Evolutionary conservation across 345 rosid species (phyloP).

Genomic region (Eucalyptus erythrocorys): DNA sequence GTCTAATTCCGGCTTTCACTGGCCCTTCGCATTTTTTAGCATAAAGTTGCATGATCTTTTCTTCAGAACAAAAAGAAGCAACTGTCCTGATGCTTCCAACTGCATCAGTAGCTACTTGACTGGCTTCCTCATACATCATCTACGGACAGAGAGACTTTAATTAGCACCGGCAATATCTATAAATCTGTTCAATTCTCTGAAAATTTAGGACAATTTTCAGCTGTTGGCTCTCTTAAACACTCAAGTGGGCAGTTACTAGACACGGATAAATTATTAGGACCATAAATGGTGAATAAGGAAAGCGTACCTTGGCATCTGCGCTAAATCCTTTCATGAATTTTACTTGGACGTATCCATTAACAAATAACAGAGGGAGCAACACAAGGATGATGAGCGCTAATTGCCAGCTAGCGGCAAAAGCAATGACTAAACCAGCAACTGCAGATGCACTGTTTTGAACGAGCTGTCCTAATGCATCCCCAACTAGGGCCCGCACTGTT

Average conservation of each 20-base stretch:
- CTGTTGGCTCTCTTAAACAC: neutral
- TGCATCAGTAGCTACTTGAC: constrained; percentile 90
- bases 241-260: neutral
- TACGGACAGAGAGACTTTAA: constrained; percentile 5
- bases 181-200: neutral
- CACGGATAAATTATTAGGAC: neutral
- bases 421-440: constrained; percentile 53
- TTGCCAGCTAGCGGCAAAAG: constrained; percentile 63
- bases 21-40: constrained; percentile 75
- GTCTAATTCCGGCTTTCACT: constrained; percentile 51
- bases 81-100: constrained; percentile 87
- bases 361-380: constrained; percentile 50
- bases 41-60: constrained; percentile 71
- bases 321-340: constrained; percentile 76
- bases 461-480: constrained; percentile 55
- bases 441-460: constrained; percentile 57
- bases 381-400: constrained; percentile 48
- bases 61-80: constrained; percentile 85
- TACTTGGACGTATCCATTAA: constrained; percentile 46
- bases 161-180: neutral
- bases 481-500: constrained; percentile 52
- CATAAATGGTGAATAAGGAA: neutral
- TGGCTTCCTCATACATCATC: constrained; percentile 85
- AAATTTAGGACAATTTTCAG: neutral
- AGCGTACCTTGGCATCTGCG: constrained; percentile 61